A percentile compares a stretch with the other conserved stretches of the same genome.
Conservation (phyloP, 768 basidiomycete genomes). For the Nevesoporus exiguus region DNA sequence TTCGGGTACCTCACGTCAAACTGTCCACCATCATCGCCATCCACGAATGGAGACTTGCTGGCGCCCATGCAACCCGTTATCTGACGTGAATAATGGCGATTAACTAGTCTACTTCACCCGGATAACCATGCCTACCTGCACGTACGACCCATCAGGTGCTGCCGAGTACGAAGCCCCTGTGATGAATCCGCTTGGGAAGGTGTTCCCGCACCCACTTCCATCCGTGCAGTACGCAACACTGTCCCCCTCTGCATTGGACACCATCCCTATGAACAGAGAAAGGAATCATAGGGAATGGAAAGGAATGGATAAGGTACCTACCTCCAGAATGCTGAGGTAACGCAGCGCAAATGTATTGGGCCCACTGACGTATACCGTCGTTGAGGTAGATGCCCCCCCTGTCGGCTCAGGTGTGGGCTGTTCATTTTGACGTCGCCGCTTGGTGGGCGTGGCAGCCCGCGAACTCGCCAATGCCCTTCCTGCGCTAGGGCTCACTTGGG, state of each 20-base stretch:
- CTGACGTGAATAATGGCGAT: constrained; percentile 13
- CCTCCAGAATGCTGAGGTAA: constrained; percentile 33
- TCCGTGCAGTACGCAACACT: constrained; percentile 37
- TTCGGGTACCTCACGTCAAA: constrained; percentile 50
- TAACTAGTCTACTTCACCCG: too few relatives aligned
- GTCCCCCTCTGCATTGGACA: constrained; percentile 39
- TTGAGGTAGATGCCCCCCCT: constrained; percentile 29
- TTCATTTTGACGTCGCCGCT: constrained; percentile 20
- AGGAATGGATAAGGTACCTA: constrained; percentile 9
- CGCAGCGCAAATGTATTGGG: constrained; percentile 32
- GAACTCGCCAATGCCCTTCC: not conserved
- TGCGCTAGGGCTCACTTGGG: not conserved
- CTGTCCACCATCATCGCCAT: constrained; percentile 44
- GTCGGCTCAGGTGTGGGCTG: constrained; percentile 42
- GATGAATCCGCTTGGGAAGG: constrained; percentile 37
- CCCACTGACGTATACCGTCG: constrained; percentile 35
- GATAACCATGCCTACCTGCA: constrained; percentile 31
- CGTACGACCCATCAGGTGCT: constrained; percentile 37
- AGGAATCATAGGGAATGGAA: not conserved
- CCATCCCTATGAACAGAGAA: constrained; percentile 27
- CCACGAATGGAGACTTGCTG: constrained; percentile 30
- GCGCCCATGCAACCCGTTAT: constrained; percentile 39
- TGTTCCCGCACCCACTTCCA: constrained; percentile 26
- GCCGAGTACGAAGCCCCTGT: constrained; percentile 32
- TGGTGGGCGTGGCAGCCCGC: constrained; percentile 15